Conservation (phyloP, 2,329 filamentous ascomycete genomes). For the Fonsecaea nubica region DNA sequence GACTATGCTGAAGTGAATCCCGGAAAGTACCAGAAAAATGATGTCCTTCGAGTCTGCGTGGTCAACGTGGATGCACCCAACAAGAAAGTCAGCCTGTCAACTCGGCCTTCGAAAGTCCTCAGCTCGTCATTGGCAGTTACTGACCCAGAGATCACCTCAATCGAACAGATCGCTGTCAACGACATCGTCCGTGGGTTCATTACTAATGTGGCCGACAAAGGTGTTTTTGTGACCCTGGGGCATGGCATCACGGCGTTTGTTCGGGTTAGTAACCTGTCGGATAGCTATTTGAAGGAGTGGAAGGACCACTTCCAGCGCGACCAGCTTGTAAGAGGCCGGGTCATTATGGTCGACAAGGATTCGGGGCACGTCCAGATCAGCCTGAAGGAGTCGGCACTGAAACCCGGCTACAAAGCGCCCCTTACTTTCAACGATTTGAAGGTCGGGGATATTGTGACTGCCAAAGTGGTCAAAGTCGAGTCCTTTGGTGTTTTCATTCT, state of each 20-base stretch:
- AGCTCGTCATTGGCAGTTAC: conserved; percentile 81
- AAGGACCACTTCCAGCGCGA: conserved; percentile 86
- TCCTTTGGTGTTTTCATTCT: conserved; percentile 95
- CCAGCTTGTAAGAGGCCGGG: conserved; percentile 86
- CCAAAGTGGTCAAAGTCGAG: conserved; percentile 90
- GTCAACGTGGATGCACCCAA: conserved; percentile 80
- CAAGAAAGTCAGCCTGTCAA: conserved; percentile 82
- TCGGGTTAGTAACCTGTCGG: conserved; percentile 85
- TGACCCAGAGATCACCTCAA: conserved; percentile 77
- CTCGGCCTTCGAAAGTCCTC: conserved; percentile 84
- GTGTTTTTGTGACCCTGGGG: conserved; percentile 83
- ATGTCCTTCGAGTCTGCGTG: conserved; percentile 85
- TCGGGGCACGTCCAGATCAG: conserved; percentile 81
- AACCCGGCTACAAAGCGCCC: conserved; percentile 76
- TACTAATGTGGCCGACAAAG: conserved; percentile 86
- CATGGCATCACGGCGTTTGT: conserved; percentile 82
- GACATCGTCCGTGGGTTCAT: conserved; percentile 89
- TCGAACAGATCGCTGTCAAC: conserved; percentile 74
- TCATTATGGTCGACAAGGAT: conserved; percentile 72
- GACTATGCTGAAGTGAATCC: conserved; percentile 83
- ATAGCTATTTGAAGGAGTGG: conserved; percentile 94
- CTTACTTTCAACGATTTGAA: conserved; percentile 78
- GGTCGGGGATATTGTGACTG: conserved; percentile 80
- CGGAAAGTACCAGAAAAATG: conserved; percentile 77
- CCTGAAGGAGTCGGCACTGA: conserved; percentile 82